A percentile compares a stretch with the other conserved stretches of the same genome.
Conservation (phyloP, 1,284 basidiomycete genomes). For the Puccinia brachypodii region DNA sequence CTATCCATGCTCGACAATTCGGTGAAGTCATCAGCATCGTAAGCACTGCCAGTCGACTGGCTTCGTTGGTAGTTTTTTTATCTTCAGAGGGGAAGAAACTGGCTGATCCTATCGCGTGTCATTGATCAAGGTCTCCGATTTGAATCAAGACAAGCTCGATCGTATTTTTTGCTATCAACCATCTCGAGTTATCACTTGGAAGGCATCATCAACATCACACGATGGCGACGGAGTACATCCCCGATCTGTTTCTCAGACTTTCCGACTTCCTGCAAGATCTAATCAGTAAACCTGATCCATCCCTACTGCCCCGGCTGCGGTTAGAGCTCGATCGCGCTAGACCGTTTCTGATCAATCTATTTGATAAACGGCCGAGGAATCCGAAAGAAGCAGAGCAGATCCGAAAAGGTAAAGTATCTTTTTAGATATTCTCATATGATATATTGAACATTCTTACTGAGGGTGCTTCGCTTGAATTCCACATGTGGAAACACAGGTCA, state of each 20-base stretch:
- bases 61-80: background rate
- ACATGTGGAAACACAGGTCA: background rate
- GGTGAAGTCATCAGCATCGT: background rate
- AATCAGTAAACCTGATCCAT: slow-evolving; percentile 35
- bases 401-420: slow-evolving; percentile 28
- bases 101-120: too few species aligned
- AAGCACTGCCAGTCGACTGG: background rate
- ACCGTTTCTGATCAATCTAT: slow-evolving; percentile 30
- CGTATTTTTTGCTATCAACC: background rate
- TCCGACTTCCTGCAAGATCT: slow-evolving; percentile 45
- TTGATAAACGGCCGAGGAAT: slow-evolving; percentile 38
- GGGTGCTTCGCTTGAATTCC: background rate
- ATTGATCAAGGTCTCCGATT: background rate
- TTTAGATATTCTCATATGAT: background rate
- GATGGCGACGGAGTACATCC: slow-evolving; percentile 42
- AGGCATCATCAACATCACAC: background rate
- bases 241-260: slow-evolving; percentile 30
- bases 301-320: slow-evolving; percentile 23
- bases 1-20: background rate
- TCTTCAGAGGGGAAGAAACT: background rate
- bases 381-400: slow-evolving; percentile 44
- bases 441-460: background rate
- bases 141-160: background rate
- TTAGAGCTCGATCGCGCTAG: slow-evolving; percentile 46
- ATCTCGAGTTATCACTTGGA: background rate